These are phyloP conservation scores for Dothistroma septosporum DNA, from an alignment of 2,329 filamentous ascomycete genomes.

Conservation along the genomic window DNA sequence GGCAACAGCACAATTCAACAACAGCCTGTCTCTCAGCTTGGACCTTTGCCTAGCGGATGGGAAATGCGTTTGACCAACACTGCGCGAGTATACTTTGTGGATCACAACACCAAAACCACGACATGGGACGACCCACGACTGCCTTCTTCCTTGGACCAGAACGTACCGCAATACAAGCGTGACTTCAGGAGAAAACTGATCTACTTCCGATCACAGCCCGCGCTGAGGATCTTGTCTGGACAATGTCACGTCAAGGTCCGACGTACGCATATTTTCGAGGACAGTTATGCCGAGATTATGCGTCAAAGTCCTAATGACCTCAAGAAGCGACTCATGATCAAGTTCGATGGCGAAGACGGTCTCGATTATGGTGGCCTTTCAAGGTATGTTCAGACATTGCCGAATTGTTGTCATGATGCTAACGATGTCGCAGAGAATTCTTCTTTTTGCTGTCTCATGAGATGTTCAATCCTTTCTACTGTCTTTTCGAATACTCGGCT, in stretches of 20 bases:
- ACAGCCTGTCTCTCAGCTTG: constrained; percentile 93
- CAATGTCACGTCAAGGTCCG: constrained; percentile 98
- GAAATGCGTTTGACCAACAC: constrained; percentile 99
- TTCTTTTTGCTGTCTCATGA: constrained; percentile 99
- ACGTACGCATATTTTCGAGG: constrained; percentile 95
- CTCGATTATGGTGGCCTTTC: constrained; percentile 97
- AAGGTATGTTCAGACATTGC: constrained; percentile 45
- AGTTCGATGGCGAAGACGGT: constrained; percentile 97
- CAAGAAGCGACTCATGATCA: constrained; percentile 99
- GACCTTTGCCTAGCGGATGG: constrained; percentile 93
- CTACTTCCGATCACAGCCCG: constrained; percentile 97
- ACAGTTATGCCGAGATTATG: constrained; percentile 98
- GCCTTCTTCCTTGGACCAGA: constrained; percentile 93
- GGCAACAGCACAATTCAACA: constrained; percentile 84
- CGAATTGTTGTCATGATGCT: constrained; percentile 20
- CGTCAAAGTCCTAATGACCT: constrained; percentile 90
- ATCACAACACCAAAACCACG: constrained; percentile 99
- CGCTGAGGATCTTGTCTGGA: constrained; percentile 87
- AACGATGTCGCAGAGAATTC: constrained; percentile 66
- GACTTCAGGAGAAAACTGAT: constrained; percentile 97
- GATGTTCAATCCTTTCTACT: constrained; percentile 99
- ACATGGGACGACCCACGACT: constrained; percentile 97
- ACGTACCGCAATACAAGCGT: constrained; percentile 98
- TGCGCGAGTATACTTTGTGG: constrained; percentile 95
- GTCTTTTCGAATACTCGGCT: constrained; percentile 97